Percentiles rank a stretch among this genome's conserved stretches.
Conservation (phyloP, 805 yeast species). For the Myxozyma monticola region DNA sequence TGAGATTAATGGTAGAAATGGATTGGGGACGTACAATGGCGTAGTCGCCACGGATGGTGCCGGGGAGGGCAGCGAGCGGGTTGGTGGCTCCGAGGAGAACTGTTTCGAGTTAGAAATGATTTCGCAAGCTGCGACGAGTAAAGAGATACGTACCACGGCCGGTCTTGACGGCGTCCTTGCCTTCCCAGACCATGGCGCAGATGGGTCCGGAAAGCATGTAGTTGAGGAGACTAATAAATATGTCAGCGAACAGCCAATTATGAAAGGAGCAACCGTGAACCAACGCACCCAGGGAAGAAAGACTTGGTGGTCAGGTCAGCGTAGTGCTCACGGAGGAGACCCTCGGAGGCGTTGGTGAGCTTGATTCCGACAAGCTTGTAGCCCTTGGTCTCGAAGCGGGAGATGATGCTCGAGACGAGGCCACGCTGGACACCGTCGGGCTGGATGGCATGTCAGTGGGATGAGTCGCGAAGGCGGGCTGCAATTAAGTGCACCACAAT, state of each 20-base stretch:
- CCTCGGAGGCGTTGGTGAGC: conserved; percentile 83
- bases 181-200: conserved; percentile 99
- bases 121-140: no score
- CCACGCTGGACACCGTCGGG: conserved; percentile 99
- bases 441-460: conserved; percentile 34
- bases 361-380: conserved; percentile 92
- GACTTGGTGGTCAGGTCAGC: conserved; percentile 94
- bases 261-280: neutral
- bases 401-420: conserved; percentile 80
- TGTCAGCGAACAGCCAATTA: neutral
- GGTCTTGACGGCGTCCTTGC: conserved; percentile 98
- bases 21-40: conserved; percentile 53
- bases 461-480: neutral
- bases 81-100: conserved; percentile 96
- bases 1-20: neutral
- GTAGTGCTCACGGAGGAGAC: conserved; percentile 88
- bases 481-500: neutral
- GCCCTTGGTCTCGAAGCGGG: conserved; percentile 92
- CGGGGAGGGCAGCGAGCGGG: conserved; percentile 96
- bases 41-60: conserved; percentile 99
- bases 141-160: conserved; percentile 63
- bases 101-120: no score
- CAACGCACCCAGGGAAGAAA: conserved; percentile 96
- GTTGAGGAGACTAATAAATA: conserved; percentile 27
- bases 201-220: conserved; percentile 98